These are phyloP conservation scores for Sutorius eximius DNA, from an alignment of 1,284 basidiomycete genomes.

Conservation along the genomic window DNA sequence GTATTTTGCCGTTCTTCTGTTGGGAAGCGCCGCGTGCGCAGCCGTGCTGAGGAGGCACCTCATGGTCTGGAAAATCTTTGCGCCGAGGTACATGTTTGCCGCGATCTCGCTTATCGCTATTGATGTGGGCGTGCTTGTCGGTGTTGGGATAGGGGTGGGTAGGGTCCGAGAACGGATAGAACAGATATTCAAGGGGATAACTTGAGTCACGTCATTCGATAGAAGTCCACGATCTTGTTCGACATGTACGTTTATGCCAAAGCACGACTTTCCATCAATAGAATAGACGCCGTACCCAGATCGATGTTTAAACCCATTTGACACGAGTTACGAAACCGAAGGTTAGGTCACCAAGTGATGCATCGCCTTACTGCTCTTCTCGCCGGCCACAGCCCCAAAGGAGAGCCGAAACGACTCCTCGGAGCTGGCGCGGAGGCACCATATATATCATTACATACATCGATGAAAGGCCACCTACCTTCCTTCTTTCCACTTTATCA, in stretches of 20 bases:
- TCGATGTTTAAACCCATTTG: background rate
- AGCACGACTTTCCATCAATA: background rate
- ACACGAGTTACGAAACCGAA: background rate
- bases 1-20: slow-evolving; percentile 68
- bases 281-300: slow-evolving; percentile 8
- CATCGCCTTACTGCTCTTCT: slow-evolving; percentile 1
- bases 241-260: background rate
- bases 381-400: background rate
- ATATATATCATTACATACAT: slow-evolving; percentile 18
- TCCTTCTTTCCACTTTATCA: slow-evolving; percentile 10
- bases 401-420: slow-evolving; percentile 15
- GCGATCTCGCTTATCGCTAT: slow-evolving; percentile 53
- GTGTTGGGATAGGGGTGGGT: slow-evolving; percentile 39
- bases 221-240: background rate
- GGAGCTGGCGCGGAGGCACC: slow-evolving; percentile 16
- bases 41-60: slow-evolving; percentile 84
- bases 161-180: slow-evolving; percentile 27
- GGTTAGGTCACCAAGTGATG: slow-evolving; percentile 2
- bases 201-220: slow-evolving; percentile 6
- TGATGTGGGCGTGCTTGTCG: slow-evolving; percentile 57
- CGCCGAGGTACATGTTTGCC: slow-evolving; percentile 88
- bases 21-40: slow-evolving; percentile 74
- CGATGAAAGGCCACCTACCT: background rate
- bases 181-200: slow-evolving; percentile 19
- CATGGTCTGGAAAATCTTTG: slow-evolving; percentile 99